Conservation (phyloP, 371 early-diverging fungal species). For the Chytridium lagenaria region DNA sequence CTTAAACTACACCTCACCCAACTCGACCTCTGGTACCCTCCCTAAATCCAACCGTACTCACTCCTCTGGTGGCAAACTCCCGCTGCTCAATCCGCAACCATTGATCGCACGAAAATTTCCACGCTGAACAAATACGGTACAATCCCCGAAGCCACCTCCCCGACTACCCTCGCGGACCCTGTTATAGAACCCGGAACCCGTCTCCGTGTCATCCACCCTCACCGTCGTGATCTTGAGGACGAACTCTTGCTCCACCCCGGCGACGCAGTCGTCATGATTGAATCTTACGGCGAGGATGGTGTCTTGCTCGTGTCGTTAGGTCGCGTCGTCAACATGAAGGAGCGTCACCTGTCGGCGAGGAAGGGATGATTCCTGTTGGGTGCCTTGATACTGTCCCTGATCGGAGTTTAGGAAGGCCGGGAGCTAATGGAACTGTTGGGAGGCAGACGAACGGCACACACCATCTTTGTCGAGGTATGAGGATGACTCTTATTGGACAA, state of each 20-base stretch:
- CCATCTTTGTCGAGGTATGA: conserved; percentile 4
- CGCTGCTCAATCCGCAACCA: neutral
- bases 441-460: neutral
- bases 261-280: conserved; percentile 16
- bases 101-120: neutral
- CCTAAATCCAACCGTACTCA: neutral
- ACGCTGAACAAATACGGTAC: neutral
- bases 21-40: neutral
- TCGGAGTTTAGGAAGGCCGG: conserved; percentile 4
- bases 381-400: conserved; percentile 17
- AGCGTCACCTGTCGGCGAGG: conserved; percentile 13
- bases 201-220: conserved; percentile 21
- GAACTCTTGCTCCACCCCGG: conserved; percentile 9
- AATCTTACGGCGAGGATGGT: conserved; percentile 28
- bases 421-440: neutral
- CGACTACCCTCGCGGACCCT: neutral
- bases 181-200: conserved; percentile 12
- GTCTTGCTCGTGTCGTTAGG: conserved; percentile 2
- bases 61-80: conserved; percentile 14
- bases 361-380: conserved; percentile 19
- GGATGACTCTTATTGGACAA: conserved; percentile 13
- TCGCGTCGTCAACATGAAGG: conserved; percentile 13
- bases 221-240: conserved; percentile 13
- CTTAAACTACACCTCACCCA: neutral
- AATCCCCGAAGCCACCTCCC: neutral